Percentiles rank a stretch among this genome's conserved stretches.
phyloP scores from a whole-genome alignment of 2,329 filamentous ascomycete genomes.

The Tolypocladium cylindrosporum region DNA sequence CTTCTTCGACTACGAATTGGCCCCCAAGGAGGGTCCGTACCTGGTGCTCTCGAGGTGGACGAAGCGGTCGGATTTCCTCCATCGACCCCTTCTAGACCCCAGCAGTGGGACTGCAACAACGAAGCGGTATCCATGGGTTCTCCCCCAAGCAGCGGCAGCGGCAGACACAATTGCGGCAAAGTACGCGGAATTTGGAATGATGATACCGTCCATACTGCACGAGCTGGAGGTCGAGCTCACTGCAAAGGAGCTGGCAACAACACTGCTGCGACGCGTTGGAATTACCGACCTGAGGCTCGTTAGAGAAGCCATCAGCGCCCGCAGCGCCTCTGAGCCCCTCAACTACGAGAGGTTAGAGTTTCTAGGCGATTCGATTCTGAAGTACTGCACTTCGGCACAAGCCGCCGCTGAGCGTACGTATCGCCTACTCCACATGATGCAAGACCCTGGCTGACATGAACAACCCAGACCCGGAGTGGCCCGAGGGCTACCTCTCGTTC shows the following conservation, averaged over 20 bases:
- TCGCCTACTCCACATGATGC: neutral
- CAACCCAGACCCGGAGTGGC: constrained; percentile 50
- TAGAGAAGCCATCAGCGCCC: constrained; percentile 59
- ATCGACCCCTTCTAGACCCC: constrained; percentile 17
- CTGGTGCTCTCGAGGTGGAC: constrained; percentile 39
- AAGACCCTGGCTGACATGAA: constrained; percentile 6
- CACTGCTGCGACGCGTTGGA: constrained; percentile 25
- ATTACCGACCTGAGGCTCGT: constrained; percentile 48
- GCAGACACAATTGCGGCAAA: constrained; percentile 36
- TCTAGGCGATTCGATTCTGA: constrained; percentile 75
- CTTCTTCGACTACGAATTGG: constrained; percentile 24
- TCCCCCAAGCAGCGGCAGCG: constrained; percentile 37
- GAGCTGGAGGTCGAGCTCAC: constrained; percentile 56
- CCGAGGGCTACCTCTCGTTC: constrained; percentile 64
- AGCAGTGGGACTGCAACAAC: constrained; percentile 14
- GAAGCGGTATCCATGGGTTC: constrained; percentile 32
- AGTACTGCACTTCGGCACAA: constrained; percentile 60
- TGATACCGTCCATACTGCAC: constrained; percentile 66
- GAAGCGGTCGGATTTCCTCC: constrained; percentile 50
- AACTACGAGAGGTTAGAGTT: constrained; percentile 85
- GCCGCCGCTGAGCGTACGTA: constrained; percentile 43
- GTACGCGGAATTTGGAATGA: constrained; percentile 41
- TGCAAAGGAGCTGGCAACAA: constrained; percentile 43
- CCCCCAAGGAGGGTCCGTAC: constrained; percentile 36
- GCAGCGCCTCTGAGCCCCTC: constrained; percentile 44